These are phyloP conservation scores for Salvia rosmarinus DNA, from an alignment of 257 asterid species.

Conservation along the genomic window DNA sequence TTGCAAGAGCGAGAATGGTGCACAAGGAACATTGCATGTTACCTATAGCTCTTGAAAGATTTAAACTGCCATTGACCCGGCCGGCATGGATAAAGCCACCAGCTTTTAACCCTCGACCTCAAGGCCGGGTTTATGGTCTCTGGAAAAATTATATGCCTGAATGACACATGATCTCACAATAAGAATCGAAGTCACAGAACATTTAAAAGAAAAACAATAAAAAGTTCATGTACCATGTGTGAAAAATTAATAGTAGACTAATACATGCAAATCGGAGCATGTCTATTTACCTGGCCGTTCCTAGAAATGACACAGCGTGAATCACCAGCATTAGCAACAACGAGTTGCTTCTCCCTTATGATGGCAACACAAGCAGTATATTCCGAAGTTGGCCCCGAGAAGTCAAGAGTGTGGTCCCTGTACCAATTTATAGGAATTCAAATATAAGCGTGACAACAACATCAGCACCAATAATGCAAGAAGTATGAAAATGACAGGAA, in stretches of 20 bases:
- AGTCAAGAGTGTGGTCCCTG: constrained; percentile 99
- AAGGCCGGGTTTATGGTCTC: constrained; percentile 97
- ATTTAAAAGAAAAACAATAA: not conserved
- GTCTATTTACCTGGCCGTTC: constrained; percentile 80
- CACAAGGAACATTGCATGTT: constrained; percentile 16
- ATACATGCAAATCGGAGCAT: constrained; percentile 19
- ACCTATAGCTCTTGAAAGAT: constrained; percentile 98
- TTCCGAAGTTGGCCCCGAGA: constrained; percentile 93
- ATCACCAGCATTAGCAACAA: constrained; percentile 98
- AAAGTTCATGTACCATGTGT: not conserved
- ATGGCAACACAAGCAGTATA: constrained; percentile 95
- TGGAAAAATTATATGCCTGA: constrained; percentile 92
- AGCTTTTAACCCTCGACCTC: constrained; percentile 88
- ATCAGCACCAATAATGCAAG: not conserved
- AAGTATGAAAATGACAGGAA: not conserved
- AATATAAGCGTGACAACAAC: constrained; percentile 10
- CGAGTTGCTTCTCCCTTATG: constrained; percentile 69
- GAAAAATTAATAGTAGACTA: not conserved
- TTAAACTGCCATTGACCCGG: constrained; percentile 92
- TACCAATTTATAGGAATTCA: constrained; percentile 38
- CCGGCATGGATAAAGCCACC: constrained; percentile 97
- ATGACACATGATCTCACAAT: constrained; percentile 19
- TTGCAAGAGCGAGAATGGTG: constrained; percentile 21
- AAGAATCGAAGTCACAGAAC: constrained; percentile 12
- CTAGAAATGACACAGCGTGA: constrained; percentile 98